These are phyloP conservation scores for Hypoxylon rickii DNA, from an alignment of 495 filamentous ascomycete species.

Conservation along the genomic window DNA sequence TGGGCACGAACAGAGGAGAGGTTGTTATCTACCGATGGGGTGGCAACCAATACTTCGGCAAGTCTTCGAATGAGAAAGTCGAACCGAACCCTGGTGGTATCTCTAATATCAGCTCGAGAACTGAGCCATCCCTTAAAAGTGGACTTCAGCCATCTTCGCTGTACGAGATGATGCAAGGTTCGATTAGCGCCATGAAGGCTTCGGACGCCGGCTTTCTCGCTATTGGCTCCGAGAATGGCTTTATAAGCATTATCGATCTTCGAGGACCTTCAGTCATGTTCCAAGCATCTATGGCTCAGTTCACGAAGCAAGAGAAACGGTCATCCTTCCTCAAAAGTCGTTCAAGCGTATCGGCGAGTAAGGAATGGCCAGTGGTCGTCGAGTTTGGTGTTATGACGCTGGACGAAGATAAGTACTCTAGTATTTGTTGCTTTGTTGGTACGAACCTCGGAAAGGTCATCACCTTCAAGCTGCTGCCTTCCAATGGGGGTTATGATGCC, in stretches of 20 bases:
- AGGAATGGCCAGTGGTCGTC: slow-evolving; percentile 76
- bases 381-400: slow-evolving; percentile 94
- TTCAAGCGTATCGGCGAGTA: slow-evolving; percentile 46
- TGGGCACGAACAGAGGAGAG: slow-evolving; percentile 80
- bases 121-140: slow-evolving; percentile 79
- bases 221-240: slow-evolving; percentile 79
- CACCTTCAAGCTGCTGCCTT: slow-evolving; percentile 88
- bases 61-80: slow-evolving; percentile 50
- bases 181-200: slow-evolving; percentile 75
- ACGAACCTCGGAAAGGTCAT: slow-evolving; percentile 80
- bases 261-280: slow-evolving; percentile 89
- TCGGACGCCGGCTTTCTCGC: slow-evolving; percentile 92
- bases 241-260: slow-evolving; percentile 79
- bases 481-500: slow-evolving; percentile 71
- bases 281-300: slow-evolving; percentile 65
- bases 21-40: slow-evolving; percentile 88
- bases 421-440: slow-evolving; percentile 88
- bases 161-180: slow-evolving; percentile 78
- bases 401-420: slow-evolving; percentile 92
- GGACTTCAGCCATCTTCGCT: slow-evolving; percentile 81
- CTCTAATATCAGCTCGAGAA: slow-evolving; percentile 71
- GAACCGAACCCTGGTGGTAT: slow-evolving; percentile 62
- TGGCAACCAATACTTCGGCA: slow-evolving; percentile 66
- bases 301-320: slow-evolving; percentile 71
- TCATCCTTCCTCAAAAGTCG: slow-evolving; percentile 62